Evolutionary conservation across 2,329 filamentous ascomycete species (phyloP), one percentile per base, ranked within the genome.

Genomic region (Orbilia oligospora): DNA sequence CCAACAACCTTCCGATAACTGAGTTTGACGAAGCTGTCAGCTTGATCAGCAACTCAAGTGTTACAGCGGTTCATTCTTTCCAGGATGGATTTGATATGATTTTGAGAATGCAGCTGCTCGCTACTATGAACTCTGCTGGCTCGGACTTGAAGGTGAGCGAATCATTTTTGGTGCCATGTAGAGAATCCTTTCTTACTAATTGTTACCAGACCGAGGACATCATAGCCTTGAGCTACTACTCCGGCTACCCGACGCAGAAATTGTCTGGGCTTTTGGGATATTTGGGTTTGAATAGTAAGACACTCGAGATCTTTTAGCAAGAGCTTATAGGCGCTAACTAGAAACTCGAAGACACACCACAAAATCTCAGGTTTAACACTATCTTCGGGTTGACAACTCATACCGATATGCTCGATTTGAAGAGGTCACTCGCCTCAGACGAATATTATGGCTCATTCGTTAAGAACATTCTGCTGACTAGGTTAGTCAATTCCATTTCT

Each of bases 81-180:
- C 48, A 48, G 49, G 63, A 64, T 33, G 53, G 6, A 61, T 78
- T 78, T 16, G 68, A 78, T 61, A 72, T 69, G 33, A 78, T 78
- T 4, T 33, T 78, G 18, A 53, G 68, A 30, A 41, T 78, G n/a
- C 53, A 55, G 12, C 18, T 78, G 20, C 48, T 78, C 2, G 61
- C 68, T 8, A 46, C 51, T 14, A 67, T 71, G 63, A 69, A 49
- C 18, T 22, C 18, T 24, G 0, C 1, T 8, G 49, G 22, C 9
- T 12, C 36, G 22, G 20, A 5, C 10, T 18, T 51, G 3, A 67
- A 48, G 9, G 75, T 72, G 22, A 68, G 68, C 49, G 9, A 30
- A n/a, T 18, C 9, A 20, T 27, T 12, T 14, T 51, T 46, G 10
- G 16, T n/a, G 16, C 16, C 3, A 18, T 20, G 44, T 10, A n/a